A percentile compares a stretch with the other conserved stretches of the same genome.
These are phyloP conservation scores for Kwoniella dejecticola DNA, from an alignment of 768 basidiomycete genomes.

Conservation along the genomic window DNA sequence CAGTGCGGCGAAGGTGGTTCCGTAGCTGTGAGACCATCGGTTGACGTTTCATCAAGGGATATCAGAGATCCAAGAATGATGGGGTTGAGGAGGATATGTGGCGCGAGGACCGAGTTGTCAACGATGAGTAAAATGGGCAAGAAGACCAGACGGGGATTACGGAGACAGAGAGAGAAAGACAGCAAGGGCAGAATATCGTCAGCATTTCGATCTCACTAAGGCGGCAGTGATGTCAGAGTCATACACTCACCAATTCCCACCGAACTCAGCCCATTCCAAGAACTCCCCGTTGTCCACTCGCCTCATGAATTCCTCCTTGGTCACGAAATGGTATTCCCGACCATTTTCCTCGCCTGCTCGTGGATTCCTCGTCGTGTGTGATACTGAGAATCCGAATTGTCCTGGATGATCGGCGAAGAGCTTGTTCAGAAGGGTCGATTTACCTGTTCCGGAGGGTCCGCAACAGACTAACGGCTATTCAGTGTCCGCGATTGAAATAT, in stretches of 20 bases:
- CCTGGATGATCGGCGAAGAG: constrained; percentile 80
- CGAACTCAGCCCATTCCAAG: constrained; percentile 93
- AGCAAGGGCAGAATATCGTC: too few relatives aligned
- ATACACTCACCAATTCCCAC: constrained; percentile 69
- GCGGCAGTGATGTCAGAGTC: too few relatives aligned
- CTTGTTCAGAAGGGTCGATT: constrained; percentile 80
- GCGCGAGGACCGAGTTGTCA: too few relatives aligned
- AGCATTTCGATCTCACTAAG: too few relatives aligned
- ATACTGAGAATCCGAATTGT: constrained; percentile 89
- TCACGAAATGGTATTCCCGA: constrained; percentile 83
- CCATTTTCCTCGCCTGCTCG: constrained; percentile 80
- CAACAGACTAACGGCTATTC: constrained; percentile 77
- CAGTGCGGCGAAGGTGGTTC: constrained; percentile 82
- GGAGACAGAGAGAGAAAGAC: too few relatives aligned
- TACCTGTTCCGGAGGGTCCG: constrained; percentile 91
- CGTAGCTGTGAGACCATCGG: constrained; percentile 66
- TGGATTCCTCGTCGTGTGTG: constrained; percentile 87
- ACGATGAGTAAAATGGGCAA: too few relatives aligned
- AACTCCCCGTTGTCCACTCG: constrained; percentile 74
- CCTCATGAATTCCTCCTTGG: constrained; percentile 68
- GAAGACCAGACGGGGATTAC: too few relatives aligned
- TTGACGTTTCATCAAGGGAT: too few relatives aligned
- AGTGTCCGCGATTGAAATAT: too few relatives aligned
- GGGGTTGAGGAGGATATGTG: too few relatives aligned
- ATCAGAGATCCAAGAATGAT: too few relatives aligned